A percentile compares a stretch with the other conserved stretches of the same genome.
Conservation (phyloP, 495 filamentous ascomycete species). For the Penicillium psychrofluorescens region DNA sequence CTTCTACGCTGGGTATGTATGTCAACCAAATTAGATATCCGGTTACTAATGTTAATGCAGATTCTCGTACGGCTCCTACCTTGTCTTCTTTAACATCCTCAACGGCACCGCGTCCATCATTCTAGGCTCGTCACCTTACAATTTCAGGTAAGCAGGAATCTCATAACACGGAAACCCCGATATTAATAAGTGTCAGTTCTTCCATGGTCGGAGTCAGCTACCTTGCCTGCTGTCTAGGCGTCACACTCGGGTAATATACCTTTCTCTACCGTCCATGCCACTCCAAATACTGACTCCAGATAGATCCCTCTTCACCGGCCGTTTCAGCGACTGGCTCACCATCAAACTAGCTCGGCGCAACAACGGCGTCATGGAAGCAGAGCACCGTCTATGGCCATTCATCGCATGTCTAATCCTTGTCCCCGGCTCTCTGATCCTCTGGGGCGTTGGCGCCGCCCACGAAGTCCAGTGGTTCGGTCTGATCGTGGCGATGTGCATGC, state of each 20-base stretch:
- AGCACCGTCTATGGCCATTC: conserved; percentile 60
- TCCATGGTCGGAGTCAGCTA: conserved; percentile 59
- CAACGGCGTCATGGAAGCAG: conserved; percentile 54
- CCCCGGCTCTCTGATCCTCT: conserved; percentile 52
- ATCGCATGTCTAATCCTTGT: conserved; percentile 44
- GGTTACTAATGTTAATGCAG: conserved; percentile 9
- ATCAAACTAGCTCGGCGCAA: conserved; percentile 53
- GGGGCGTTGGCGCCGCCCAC: conserved; percentile 62
- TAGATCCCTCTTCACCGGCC: conserved; percentile 42
- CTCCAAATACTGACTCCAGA: not conserved
- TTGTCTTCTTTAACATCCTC: conserved; percentile 61
- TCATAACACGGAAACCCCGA: not conserved
- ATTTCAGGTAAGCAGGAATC: conserved; percentile 31
- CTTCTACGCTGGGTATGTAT: conserved; percentile 49
- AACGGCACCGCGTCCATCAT: conserved; percentile 59
- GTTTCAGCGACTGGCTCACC: conserved; percentile 53
- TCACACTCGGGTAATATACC: conserved; percentile 35
- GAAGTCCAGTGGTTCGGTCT: conserved; percentile 56
- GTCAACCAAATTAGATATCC: not conserved
- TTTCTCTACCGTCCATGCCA: not conserved
- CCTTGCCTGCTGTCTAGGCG: conserved; percentile 50
- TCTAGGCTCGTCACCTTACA: conserved; percentile 49
- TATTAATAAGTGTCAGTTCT: conserved; percentile 22
- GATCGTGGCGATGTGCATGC: conserved; percentile 53
- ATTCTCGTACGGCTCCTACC: conserved; percentile 56